These are phyloP conservation scores for Plasmodium knowlesi DNA, from an alignment of 169 alveolate genomes.

Conservation along the genomic window DNA sequence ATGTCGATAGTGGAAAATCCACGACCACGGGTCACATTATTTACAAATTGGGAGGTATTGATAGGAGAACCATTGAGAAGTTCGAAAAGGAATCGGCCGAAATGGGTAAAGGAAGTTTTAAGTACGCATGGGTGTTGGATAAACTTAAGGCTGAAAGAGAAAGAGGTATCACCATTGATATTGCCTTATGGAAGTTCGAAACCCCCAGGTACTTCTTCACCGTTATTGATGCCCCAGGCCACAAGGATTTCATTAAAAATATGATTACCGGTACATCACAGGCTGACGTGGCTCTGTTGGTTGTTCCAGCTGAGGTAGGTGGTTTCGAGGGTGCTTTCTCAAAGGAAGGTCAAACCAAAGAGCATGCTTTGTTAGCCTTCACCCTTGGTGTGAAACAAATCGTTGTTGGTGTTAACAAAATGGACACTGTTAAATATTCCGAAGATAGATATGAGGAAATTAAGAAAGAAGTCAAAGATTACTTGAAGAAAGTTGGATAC, in stretches of 20 bases:
- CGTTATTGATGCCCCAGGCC: constrained; percentile 99
- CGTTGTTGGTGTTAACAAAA: constrained; percentile 98
- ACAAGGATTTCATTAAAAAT: constrained; percentile 98
- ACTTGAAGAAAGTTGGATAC: constrained; percentile 97
- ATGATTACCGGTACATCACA: constrained; percentile 99
- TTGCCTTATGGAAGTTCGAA: constrained; percentile 97
- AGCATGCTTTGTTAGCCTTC: constrained; percentile 98
- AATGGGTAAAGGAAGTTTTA: constrained; percentile 96
- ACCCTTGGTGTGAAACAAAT: constrained; percentile 99
- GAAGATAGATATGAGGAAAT: constrained; percentile 97
- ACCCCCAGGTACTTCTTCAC: constrained; percentile 97
- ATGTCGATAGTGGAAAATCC: constrained; percentile 98
- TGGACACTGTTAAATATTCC: constrained; percentile 97
- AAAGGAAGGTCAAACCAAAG: constrained; percentile 98
- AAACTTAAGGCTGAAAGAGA: constrained; percentile 98
- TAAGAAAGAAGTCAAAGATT: constrained; percentile 94
- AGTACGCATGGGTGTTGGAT: constrained; percentile 99
- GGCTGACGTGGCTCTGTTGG: constrained; percentile 98
- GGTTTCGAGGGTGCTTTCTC: constrained; percentile 98
- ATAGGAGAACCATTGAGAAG: constrained; percentile 95
- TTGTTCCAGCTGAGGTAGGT: constrained; percentile 98
- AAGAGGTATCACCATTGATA: constrained; percentile 99
- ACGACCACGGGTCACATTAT: constrained; percentile 97
- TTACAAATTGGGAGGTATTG: constrained; percentile 96
- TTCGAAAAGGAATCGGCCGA: constrained; percentile 95